Percentiles rank a stretch among this genome's conserved stretches.
Evolutionary conservation across 768 basidiomycete genomes (phyloP).

Genomic region (Boletus rex-veris): DNA sequence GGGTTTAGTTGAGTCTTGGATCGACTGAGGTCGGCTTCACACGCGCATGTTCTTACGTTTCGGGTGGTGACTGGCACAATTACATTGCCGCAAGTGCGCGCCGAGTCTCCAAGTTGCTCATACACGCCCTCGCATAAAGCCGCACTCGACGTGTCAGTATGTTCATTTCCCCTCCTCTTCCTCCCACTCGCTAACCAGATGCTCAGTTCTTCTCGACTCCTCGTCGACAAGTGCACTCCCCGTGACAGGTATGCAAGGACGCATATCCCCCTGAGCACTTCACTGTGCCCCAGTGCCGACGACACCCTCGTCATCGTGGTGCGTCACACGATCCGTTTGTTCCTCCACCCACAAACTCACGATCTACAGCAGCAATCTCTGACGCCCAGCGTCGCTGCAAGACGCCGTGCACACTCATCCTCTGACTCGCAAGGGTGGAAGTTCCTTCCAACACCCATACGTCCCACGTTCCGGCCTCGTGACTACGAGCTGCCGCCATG

Average conservation of each 20-base stretch:
- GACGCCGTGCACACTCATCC: constrained; percentile 33
- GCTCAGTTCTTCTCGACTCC: constrained; percentile 24
- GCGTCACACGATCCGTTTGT: neutral
- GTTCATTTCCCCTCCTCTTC: neutral
- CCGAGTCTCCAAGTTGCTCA: neutral
- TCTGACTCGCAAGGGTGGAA: constrained; percentile 34
- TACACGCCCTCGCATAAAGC: constrained; percentile 21
- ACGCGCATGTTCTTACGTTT: constrained; percentile 22
- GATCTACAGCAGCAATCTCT: constrained; percentile 13
- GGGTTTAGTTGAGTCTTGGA: constrained; percentile 3
- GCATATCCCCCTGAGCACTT: constrained; percentile 25
- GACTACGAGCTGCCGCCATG: constrained; percentile 30
- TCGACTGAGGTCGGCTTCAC: constrained; percentile 12
- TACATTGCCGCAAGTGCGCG: constrained; percentile 9
- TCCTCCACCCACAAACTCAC: neutral
- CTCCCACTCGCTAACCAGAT: constrained; percentile 8
- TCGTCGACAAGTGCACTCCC: constrained; percentile 34
- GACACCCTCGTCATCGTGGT: constrained; percentile 26
- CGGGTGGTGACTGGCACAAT: constrained; percentile 18
- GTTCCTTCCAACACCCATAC: constrained; percentile 31
- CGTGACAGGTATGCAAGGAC: constrained; percentile 34
- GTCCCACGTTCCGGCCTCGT: constrained; percentile 34
- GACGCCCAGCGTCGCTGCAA: constrained; percentile 6
- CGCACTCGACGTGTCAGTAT: constrained; percentile 1
- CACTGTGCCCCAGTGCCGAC: constrained; percentile 27